Evolutionary conservation across 441 rosid genomes (phyloP), one percentile per base, ranked within the genome.

Genomic region (Aleurites moluccanus): DNA sequence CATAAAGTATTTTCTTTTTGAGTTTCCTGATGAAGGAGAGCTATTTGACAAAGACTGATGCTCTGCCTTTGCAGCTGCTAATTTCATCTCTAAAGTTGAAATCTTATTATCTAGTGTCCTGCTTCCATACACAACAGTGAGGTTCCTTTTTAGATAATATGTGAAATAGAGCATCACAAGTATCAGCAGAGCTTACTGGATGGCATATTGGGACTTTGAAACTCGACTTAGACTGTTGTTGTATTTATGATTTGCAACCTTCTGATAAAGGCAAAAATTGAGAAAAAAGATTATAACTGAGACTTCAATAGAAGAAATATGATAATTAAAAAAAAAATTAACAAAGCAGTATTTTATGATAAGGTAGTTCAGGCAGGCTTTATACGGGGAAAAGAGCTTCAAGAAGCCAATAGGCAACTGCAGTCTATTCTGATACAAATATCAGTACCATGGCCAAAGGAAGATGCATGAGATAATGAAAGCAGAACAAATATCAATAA

Each of bases 1-100:
- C 99, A 94, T 89, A 67, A 92, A 86, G 63, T 87, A 87, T 69
- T 91, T 91, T 53, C 82, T 74, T 70, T 77, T 80, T 60, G 52
- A 47, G 77, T 74, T 80, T 65, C 59, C 79, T 0, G 88, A 64
- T 55, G 79, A 38, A 4, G 85, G 66, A 76, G 81, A 77, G 62
- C 77, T 84, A 9, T 80, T 81, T 7, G 7, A 27, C 75, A 83
- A 44, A 75, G 88, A 80, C 35, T 74, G 79, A 1, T 83, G 90
- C 9, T 83, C 80, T 27, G 89, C 86, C 77, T 81, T 86, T 44
- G 89, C 89, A 67, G 85, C 84, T 8, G 83, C 82, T 73, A 86
- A 44, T 83, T 89, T 82, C 83, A 77, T 85, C 84, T 90, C 89
- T 62, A 86, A 74, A 57, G 70, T 82, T 67, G 87, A 84, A 76